Percentiles rank a stretch among this genome's conserved stretches.
phyloP scores from a whole-genome alignment of 139 green algal genomes.

The Chlamydomonas sphaeroides region DNA sequence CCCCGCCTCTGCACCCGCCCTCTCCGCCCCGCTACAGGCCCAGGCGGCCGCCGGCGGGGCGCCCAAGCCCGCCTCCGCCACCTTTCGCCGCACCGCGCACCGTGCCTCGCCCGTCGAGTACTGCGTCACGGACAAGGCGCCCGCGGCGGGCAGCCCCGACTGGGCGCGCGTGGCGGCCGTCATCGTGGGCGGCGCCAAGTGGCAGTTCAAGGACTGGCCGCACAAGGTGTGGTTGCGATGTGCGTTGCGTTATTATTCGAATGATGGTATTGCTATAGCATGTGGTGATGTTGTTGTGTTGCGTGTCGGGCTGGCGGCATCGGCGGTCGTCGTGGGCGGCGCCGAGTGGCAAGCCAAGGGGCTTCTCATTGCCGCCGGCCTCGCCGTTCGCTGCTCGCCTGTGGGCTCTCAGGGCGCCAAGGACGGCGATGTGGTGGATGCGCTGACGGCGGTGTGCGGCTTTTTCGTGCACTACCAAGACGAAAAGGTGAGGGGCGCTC shows the following conservation, averaged over 20 bases:
- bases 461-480: constrained; percentile 65
- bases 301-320: too few species aligned
- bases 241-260: too few species aligned
- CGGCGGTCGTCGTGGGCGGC: constrained; percentile 63
- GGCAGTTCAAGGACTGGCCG: constrained; percentile 72
- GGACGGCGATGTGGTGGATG: constrained; percentile 62
- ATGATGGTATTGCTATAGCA: too few species aligned
- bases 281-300: too few species aligned
- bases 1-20: too few species aligned
- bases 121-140: constrained; percentile 45
- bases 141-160: constrained; percentile 33
- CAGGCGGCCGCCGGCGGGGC: constrained; percentile 12
- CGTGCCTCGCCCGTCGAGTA: constrained; percentile 37
- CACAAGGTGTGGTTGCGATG: constrained; percentile 53
- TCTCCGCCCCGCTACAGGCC: neutral
- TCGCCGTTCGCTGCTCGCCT: too few species aligned
- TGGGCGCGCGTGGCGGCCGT: constrained; percentile 69
- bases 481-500: constrained; percentile 50
- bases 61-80: constrained; percentile 1
- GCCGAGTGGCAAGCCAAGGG: constrained; percentile 73
- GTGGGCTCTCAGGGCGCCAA: constrained; percentile 52
- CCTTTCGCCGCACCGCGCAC: constrained; percentile 34
- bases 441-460: constrained; percentile 53
- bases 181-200: constrained; percentile 62
- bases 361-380: too few species aligned